Conservation (phyloP, 1,139 yeast species). For the Petasospora rhodanensis region DNA sequence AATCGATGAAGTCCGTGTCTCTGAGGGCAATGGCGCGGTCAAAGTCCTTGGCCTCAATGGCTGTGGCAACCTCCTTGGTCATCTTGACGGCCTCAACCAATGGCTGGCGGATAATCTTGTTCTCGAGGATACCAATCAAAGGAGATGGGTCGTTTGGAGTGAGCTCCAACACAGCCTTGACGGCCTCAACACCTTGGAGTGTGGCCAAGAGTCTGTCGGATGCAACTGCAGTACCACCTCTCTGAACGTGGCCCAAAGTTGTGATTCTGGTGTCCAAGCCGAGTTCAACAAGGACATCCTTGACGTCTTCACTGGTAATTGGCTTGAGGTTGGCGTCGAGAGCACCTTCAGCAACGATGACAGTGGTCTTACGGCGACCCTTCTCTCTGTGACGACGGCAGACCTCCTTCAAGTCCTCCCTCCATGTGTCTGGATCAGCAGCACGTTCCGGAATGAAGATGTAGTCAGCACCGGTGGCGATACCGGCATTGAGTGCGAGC, state of each 20-base stretch:
- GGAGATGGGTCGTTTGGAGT: conserved; percentile 74
- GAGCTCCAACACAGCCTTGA: conserved; percentile 64
- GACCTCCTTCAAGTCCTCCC: conserved; percentile 59
- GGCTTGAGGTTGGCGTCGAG: conserved; percentile 62
- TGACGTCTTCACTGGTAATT: conserved; percentile 62
- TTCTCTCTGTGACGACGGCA: conserved; percentile 61
- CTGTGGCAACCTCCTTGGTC: conserved; percentile 67
- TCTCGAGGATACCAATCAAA: conserved; percentile 68
- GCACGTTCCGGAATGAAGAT: conserved; percentile 81
- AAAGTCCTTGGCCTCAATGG: conserved; percentile 55
- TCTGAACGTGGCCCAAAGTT: conserved; percentile 77
- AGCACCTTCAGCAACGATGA: conserved; percentile 84
- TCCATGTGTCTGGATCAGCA: conserved; percentile 56
- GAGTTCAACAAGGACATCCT: conserved; percentile 62
- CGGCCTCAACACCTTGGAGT: conserved; percentile 81
- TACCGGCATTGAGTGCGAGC: conserved; percentile 81
- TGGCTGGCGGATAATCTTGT: conserved; percentile 64
- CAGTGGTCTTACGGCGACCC: conserved; percentile 76
- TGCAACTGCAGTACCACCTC: conserved; percentile 86
- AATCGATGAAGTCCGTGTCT: conserved; percentile 69
- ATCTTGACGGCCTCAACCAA: conserved; percentile 67
- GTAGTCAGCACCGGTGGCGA: conserved; percentile 77
- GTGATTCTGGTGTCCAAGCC: conserved; percentile 79
- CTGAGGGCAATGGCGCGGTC: conserved; percentile 64
- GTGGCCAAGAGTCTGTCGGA: conserved; percentile 74